phyloP scores from a whole-genome alignment of 2,329 filamentous ascomycete genomes.

The Aspergillus pseudoterreus region DNA sequence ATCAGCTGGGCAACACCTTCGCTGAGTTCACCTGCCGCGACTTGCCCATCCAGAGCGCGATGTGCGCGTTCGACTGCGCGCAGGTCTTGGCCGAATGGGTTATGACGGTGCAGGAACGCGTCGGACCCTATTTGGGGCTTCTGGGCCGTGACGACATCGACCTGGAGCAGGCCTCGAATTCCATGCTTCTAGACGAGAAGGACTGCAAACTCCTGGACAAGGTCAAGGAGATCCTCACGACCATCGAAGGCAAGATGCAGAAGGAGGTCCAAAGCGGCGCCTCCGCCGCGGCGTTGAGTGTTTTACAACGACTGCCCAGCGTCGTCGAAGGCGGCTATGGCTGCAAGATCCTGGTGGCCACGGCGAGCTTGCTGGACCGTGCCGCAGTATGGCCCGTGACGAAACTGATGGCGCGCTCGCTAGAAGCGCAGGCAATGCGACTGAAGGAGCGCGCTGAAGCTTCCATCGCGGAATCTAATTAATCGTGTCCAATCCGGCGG shows the following conservation, averaged over 20 bases:
- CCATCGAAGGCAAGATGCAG: constrained; percentile 75
- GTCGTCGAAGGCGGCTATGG: constrained; percentile 71
- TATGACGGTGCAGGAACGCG: constrained; percentile 85
- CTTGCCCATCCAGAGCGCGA: constrained; percentile 81
- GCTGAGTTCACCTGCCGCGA: constrained; percentile 80
- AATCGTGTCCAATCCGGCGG: neutral
- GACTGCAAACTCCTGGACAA: constrained; percentile 82
- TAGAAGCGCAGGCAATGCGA: constrained; percentile 61
- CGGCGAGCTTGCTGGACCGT: constrained; percentile 81
- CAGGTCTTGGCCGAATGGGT: constrained; percentile 95
- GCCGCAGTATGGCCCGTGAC: constrained; percentile 86
- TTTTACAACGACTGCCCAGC: constrained; percentile 53
- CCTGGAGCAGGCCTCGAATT: constrained; percentile 72
- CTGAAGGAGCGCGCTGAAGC: constrained; percentile 57
- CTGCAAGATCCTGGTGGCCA: constrained; percentile 77
- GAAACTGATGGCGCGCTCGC: constrained; percentile 64
- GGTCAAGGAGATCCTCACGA: constrained; percentile 72
- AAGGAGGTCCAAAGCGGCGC: constrained; percentile 53
- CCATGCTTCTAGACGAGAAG: constrained; percentile 89
- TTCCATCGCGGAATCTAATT: constrained; percentile 26
- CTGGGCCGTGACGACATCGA: constrained; percentile 81
- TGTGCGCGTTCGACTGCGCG: constrained; percentile 91
- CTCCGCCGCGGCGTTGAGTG: constrained; percentile 49
- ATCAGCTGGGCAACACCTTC: constrained; percentile 80
- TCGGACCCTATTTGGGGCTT: constrained; percentile 84